Percentiles rank a stretch among this genome's conserved stretches.
These are phyloP conservation scores for Heliamphora exappendiculata DNA, from an alignment of 148 eudicot genomes.

Conservation along the genomic window DNA sequence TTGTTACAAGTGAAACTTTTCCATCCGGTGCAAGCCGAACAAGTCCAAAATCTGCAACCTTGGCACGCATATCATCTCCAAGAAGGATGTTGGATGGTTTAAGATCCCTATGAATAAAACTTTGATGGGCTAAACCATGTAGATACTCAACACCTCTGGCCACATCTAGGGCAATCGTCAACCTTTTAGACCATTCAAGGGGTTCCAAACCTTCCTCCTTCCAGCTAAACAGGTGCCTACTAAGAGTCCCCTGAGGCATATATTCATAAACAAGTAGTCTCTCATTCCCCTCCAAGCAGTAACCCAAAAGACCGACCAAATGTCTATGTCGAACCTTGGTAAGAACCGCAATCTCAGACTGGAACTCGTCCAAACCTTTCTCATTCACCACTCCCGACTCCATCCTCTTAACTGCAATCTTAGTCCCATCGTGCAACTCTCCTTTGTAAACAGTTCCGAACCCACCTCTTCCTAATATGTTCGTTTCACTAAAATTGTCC, in stretches of 20 bases:
- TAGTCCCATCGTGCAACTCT: conserved; percentile 58
- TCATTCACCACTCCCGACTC: conserved; percentile 64
- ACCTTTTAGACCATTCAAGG: conserved; percentile 67
- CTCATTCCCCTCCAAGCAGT: conserved; percentile 88
- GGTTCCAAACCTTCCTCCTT: conserved; percentile 72
- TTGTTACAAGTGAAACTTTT: conserved; percentile 73
- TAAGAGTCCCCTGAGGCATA: conserved; percentile 94
- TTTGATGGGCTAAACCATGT: conserved; percentile 78
- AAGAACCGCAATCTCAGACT: conserved; percentile 76
- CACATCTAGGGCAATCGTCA: conserved; percentile 78
- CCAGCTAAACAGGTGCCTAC: conserved; percentile 77
- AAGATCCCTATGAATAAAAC: conserved; percentile 82
- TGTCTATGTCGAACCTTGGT: conserved; percentile 88
- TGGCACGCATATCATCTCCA: conserved; percentile 95
- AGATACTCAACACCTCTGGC: conserved; percentile 93
- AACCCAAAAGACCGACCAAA: conserved; percentile 84
- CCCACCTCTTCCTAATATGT: conserved; percentile 61
- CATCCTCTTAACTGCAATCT: conserved; percentile 65
- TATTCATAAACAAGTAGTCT: conserved; percentile 79
- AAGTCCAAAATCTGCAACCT: conserved; percentile 90
- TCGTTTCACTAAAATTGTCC: conserved; percentile 45
- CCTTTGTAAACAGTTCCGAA: conserved; percentile 73
- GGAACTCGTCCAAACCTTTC: conserved; percentile 68
- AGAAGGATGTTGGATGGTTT: conserved; percentile 91
- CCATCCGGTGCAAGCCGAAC: conserved; percentile 96